Base-by-base conservation (phyloP, 495 filamentous ascomycete species). In the Penicillium psychrofluorescens region DNA sequence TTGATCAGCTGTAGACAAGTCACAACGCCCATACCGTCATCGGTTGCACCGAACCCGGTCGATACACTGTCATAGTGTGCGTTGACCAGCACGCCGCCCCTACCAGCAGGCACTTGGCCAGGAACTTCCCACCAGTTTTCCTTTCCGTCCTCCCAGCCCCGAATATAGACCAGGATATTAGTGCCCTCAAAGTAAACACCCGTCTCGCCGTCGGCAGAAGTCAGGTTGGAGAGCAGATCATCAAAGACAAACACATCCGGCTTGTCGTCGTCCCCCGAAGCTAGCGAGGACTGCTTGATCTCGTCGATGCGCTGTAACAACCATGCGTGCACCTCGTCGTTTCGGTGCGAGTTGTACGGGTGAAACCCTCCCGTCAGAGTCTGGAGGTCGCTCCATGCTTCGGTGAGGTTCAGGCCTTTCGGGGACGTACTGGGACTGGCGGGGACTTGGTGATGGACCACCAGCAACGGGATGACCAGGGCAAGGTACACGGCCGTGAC, bases 11-110 rank as follows among this genome's bases (percentile, higher is more conserved):
- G 91, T 37, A 97, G 71, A 32, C 88, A 71, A 8, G 87, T 86
- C 14, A 95, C 79, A 9, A 95, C 86, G 6, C 90, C 91, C 44
- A 94, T 81, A 1, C 92, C 92, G 61, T 95, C 87, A 63, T 98
- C 92, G 7, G 92, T 97, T 27, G 92, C 91, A 35, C 91, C 91
- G 53, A 72, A 86, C 9, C 91, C 92, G 1, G 89, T 90, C 7
- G 88, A 87, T 1, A 97, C 92, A 49, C 87, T 92, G 60, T 98
- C 92, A 56, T 92, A 97, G 55, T 98, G 92, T 6, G 91, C 88
- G 57, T 95, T 98, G 52, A 98, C 86, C 40, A 98, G 75, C 8
- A 95, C 84, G 27, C 88, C 85, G 7, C 86, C 85, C 50, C 79
- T 81, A 13, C 78, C 76, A 39, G 70, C 68, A 31, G 77, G 72